Conservation (phyloP, 169 alveolate genomes). For the Ichthyophthirius multifiliis region DNA sequence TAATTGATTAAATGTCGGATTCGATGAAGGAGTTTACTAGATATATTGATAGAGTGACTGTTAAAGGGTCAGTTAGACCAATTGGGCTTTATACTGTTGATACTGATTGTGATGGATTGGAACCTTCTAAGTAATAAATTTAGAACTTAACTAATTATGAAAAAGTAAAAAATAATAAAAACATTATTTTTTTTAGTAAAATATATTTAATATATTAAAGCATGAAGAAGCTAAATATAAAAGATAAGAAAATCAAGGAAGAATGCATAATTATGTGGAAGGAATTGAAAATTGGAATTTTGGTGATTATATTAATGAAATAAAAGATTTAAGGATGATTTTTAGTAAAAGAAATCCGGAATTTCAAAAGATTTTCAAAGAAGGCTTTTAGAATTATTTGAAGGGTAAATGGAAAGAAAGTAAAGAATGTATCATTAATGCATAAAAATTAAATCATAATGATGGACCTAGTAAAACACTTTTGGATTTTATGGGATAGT, state of each 20-base stretch:
- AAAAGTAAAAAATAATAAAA: background rate
- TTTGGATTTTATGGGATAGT: slow-evolving; percentile 32
- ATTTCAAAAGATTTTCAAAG: slow-evolving; percentile 14
- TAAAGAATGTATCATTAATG: background rate
- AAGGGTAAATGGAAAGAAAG: slow-evolving; percentile 45
- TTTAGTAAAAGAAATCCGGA: background rate
- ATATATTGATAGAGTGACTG: slow-evolving; percentile 75
- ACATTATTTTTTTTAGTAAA: too few relatives aligned
- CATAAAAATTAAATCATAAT: background rate
- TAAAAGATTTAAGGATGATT: background rate
- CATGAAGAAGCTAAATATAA: background rate
- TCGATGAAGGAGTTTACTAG: slow-evolving; percentile 62
- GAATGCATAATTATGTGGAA: background rate
- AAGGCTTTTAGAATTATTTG: slow-evolving; percentile 30
- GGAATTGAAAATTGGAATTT: background rate
- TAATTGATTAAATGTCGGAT: slow-evolving; percentile 50
- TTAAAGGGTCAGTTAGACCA: slow-evolving; percentile 77
- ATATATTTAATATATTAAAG: background rate
- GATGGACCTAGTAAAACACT: slow-evolving; percentile 59
- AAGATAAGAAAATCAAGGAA: background rate
- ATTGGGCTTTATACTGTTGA: slow-evolving; percentile 80
- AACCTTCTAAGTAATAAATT: background rate
- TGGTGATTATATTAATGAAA: background rate
- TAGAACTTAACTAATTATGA: background rate
- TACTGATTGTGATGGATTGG: slow-evolving; percentile 31